phyloP scores from a whole-genome alignment of 73 alveolate species.

The Tetrahymena elliotti region DNA sequence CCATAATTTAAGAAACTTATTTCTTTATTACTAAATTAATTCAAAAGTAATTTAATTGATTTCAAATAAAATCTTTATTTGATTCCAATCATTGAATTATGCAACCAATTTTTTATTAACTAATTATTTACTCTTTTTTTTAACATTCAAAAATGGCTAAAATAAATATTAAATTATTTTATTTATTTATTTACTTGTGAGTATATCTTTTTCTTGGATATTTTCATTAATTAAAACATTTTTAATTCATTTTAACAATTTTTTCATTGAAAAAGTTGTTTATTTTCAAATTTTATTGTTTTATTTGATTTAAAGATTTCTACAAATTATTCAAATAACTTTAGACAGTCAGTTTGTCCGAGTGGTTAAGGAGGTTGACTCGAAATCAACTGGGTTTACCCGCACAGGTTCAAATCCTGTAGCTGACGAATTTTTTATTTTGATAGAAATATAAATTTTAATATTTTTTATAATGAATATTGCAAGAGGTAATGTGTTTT shows the following conservation, averaged over 20 bases:
- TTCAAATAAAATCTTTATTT: not conserved
- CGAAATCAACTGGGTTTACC: slow-evolving; percentile 51
- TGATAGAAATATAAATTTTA: not conserved
- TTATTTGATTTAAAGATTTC: not conserved
- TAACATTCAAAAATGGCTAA: no score
- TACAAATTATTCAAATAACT: not conserved
- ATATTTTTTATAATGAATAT: not conserved
- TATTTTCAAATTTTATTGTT: not conserved
- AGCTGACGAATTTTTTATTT: slow-evolving; percentile 30
- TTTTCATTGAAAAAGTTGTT: no score
- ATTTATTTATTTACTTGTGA: no score
- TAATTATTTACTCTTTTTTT: no score
- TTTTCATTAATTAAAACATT: no score
- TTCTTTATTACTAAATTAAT: not conserved
- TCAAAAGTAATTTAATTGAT: not conserved
- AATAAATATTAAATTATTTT: no score
- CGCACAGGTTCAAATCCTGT: slow-evolving; percentile 47
- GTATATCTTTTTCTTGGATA: no score
- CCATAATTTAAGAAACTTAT: not conserved
- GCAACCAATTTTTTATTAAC: not conserved
- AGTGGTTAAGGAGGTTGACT: slow-evolving; percentile 49
- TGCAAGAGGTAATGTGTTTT: no score
- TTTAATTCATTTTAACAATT: no score
- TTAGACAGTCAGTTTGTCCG: slow-evolving; percentile 38
- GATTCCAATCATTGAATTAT: not conserved